Conservation (phyloP, 2,329 filamentous ascomycete genomes). For the Botrytis medusae region DNA sequence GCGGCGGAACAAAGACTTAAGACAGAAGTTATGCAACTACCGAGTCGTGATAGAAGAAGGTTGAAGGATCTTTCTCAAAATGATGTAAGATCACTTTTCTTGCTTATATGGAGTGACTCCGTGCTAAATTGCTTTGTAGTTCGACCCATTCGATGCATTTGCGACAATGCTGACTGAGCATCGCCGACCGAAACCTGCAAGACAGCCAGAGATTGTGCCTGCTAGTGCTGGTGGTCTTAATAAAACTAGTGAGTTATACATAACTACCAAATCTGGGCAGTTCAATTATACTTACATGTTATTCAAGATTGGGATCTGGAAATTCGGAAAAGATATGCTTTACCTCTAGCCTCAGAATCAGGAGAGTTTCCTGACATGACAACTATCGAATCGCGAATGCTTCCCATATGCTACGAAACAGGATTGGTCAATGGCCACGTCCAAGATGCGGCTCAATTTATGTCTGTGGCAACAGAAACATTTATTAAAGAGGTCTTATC, state of each 20-base stretch:
- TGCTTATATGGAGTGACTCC: background rate
- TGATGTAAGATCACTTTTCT: slow-evolving; percentile 49
- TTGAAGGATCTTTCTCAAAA: slow-evolving; percentile 65
- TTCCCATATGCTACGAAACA: slow-evolving; percentile 67
- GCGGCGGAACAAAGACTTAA: slow-evolving; percentile 65
- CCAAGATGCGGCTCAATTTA: slow-evolving; percentile 60
- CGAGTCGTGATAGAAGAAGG: slow-evolving; percentile 63
- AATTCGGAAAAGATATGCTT: slow-evolving; percentile 64
- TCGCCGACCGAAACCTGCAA: slow-evolving; percentile 42
- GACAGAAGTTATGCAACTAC: slow-evolving; percentile 69
- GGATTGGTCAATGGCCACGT: slow-evolving; percentile 60
- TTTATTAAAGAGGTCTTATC: slow-evolving; percentile 67
- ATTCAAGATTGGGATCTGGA: slow-evolving; percentile 62
- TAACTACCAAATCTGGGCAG: slow-evolving; percentile 48
- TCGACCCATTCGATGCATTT: slow-evolving; percentile 38
- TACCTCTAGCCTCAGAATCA: slow-evolving; percentile 64
- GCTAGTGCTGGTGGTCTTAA: slow-evolving; percentile 72
- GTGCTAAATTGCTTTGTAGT: slow-evolving; percentile 28
- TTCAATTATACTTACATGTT: slow-evolving; percentile 7
- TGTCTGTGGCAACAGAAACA: slow-evolving; percentile 64
- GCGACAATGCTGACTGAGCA: slow-evolving; percentile 39
- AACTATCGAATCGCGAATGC: slow-evolving; percentile 63
- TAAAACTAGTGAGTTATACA: slow-evolving; percentile 58
- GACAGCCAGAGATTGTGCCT: slow-evolving; percentile 60
- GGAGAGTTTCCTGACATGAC: slow-evolving; percentile 68